These are phyloP conservation scores for Saccharomycopsis babjevae DNA, from an alignment of 805 yeast species.

Conservation along the genomic window DNA sequence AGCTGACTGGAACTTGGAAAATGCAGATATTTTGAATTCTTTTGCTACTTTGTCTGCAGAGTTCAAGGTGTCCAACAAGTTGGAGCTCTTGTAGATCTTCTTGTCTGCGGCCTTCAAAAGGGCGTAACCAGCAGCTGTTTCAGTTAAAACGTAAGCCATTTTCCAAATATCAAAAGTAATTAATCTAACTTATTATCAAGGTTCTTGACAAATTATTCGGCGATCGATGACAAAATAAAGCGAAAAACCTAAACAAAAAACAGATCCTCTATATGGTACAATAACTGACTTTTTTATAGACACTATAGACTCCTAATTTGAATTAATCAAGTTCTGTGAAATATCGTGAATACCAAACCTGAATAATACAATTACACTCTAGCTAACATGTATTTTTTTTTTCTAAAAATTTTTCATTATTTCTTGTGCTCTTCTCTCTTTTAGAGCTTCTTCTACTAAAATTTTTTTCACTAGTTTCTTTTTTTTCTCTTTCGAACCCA, in stretches of 20 bases:
- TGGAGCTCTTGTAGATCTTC: constrained; percentile 80
- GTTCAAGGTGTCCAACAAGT: constrained; percentile 66
- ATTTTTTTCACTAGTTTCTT: neutral
- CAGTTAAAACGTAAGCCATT: constrained; percentile 88
- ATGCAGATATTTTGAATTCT: constrained; percentile 90
- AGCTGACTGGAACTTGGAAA: constrained; percentile 89
- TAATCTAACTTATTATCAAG: too few relatives aligned
- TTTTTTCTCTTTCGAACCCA: neutral
- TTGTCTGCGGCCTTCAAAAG: constrained; percentile 95
- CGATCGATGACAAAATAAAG: too few relatives aligned
- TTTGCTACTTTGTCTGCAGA: constrained; percentile 76
- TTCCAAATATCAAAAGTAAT: neutral
- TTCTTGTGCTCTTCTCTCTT: neutral
- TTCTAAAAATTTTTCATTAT: neutral
- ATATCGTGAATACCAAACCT: too few relatives aligned
- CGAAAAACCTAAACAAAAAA: too few relatives aligned
- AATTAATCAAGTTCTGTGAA: too few relatives aligned
- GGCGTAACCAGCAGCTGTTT: constrained; percentile 99
- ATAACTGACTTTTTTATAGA: too few relatives aligned
- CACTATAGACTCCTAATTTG: too few relatives aligned
- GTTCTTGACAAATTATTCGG: too few relatives aligned
- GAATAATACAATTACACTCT: too few relatives aligned
- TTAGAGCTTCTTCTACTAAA: neutral
- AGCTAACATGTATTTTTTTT: neutral
- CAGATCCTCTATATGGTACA: too few relatives aligned